These are phyloP conservation scores for Populus tomentosa DNA, from an alignment of 441 rosid genomes.

Conservation along the genomic window DNA sequence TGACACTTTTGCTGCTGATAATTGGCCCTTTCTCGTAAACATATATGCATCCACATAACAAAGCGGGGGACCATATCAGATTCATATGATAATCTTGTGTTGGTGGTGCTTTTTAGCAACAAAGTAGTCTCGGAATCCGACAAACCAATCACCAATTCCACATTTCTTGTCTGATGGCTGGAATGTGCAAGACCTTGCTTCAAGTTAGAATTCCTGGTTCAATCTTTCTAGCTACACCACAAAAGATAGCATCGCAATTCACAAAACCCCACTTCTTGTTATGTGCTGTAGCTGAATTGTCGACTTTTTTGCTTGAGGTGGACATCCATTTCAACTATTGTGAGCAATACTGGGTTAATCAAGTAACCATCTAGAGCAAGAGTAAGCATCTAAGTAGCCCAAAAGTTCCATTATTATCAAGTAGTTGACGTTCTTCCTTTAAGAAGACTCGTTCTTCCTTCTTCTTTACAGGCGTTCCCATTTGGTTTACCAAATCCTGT, in stretches of 20 bases:
- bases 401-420: too few relatives aligned
- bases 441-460: background rate
- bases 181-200: constrained; percentile 7
- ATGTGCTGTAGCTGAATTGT: constrained; percentile 13
- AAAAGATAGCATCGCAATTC: constrained; percentile 14
- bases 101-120: constrained; percentile 9
- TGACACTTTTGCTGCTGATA: constrained; percentile 1
- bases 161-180: constrained; percentile 19
- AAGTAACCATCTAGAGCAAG: too few relatives aligned
- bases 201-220: constrained; percentile 6
- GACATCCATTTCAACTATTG: constrained; percentile 3
- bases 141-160: constrained; percentile 13
- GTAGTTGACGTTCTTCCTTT: background rate
- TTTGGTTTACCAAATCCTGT: background rate
- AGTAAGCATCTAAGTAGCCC: too few relatives aligned
- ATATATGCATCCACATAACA: constrained; percentile 14
- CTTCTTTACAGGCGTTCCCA: too few relatives aligned
- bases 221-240: constrained; percentile 4
- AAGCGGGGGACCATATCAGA: constrained; percentile 17
- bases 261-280: constrained; percentile 7
- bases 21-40: constrained; percentile 10
- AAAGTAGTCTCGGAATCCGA: constrained; percentile 16
- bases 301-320: background rate
- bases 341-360: too few relatives aligned
- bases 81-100: constrained; percentile 8